phyloP scores from a whole-genome alignment of 2,329 filamentous ascomycete genomes.

The Zymoseptoria pseudotritici region DNA sequence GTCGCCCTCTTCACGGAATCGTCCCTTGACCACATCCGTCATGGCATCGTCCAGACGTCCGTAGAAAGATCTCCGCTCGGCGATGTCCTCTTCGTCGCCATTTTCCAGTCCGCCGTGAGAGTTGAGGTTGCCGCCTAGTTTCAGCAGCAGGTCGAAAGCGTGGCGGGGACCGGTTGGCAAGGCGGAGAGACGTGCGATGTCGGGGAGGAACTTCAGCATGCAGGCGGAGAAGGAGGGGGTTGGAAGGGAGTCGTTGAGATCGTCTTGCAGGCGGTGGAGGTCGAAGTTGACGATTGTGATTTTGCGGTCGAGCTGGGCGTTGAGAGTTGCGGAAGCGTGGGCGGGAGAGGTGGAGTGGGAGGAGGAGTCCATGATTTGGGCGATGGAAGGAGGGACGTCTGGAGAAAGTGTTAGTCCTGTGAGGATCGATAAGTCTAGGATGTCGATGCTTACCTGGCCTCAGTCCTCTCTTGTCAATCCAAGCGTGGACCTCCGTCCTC shows the following conservation, averaged over 20 bases:
- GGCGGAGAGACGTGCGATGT: constrained; percentile 44
- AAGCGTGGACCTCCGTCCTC: constrained; percentile 45
- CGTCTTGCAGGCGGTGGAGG: constrained; percentile 49
- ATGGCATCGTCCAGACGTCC: constrained; percentile 42
- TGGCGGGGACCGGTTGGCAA: constrained; percentile 43
- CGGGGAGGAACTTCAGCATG: constrained; percentile 49
- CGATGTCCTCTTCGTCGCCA: constrained; percentile 41
- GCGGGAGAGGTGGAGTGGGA: constrained; percentile 32
- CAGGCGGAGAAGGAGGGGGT: constrained; percentile 46
- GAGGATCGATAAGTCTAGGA: neutral
- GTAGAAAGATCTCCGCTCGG: constrained; percentile 45
- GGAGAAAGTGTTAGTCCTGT: constrained; percentile 2
- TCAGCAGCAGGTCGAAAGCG: constrained; percentile 48
- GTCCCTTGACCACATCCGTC: constrained; percentile 45
- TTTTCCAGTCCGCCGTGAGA: constrained; percentile 46
- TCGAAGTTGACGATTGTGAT: constrained; percentile 53
- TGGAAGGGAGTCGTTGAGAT: constrained; percentile 48
- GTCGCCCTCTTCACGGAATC: constrained; percentile 43
- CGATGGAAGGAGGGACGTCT: constrained; percentile 48
- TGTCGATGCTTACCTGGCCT: constrained; percentile 39
- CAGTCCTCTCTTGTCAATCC: constrained; percentile 50
- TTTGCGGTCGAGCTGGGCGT: constrained; percentile 51
- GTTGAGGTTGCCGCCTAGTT: constrained; percentile 50
- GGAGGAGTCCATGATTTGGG: constrained; percentile 46
- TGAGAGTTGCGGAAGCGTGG: constrained; percentile 44